Conservation (phyloP, 768 basidiomycete species). For the Chalciporus sphaerocephalus region DNA sequence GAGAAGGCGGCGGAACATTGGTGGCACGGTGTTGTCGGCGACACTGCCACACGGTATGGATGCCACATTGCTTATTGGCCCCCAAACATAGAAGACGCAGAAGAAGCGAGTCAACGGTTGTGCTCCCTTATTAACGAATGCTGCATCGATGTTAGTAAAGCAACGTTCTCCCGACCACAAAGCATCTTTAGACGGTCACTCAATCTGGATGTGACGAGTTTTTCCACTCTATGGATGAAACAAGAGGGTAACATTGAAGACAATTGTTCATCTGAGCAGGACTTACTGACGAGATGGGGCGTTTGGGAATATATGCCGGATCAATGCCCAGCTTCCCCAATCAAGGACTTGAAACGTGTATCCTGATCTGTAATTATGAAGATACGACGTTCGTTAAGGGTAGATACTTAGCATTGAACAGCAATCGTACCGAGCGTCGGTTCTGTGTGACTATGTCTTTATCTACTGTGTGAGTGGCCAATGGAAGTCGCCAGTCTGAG, state of each 20-base stretch:
- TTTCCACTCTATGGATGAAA: conserved; percentile 10
- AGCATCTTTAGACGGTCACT: conserved; percentile 13
- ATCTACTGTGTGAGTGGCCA: background rate
- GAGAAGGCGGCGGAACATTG: conserved; percentile 18
- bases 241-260: conserved; percentile 2
- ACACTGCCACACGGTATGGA: conserved; percentile 1
- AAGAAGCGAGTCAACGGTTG: conserved; percentile 4
- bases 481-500: background rate
- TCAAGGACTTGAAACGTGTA: background rate
- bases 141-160: conserved; percentile 22
- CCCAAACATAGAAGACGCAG: background rate
- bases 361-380: background rate
- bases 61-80: conserved; percentile 12
- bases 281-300: conserved; percentile 17
- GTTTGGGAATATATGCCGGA: conserved; percentile 15
- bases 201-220: conserved; percentile 10
- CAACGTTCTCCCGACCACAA: conserved; percentile 3
- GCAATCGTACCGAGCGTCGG: background rate
- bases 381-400: background rate
- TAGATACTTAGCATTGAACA: background rate
- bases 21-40: conserved; percentile 14
- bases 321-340: background rate
- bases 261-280: conserved; percentile 3
- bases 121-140: conserved; percentile 16
- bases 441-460: background rate